phyloP scores from a whole-genome alignment of 768 basidiomycete genomes.

The Amanita exitialis region DNA sequence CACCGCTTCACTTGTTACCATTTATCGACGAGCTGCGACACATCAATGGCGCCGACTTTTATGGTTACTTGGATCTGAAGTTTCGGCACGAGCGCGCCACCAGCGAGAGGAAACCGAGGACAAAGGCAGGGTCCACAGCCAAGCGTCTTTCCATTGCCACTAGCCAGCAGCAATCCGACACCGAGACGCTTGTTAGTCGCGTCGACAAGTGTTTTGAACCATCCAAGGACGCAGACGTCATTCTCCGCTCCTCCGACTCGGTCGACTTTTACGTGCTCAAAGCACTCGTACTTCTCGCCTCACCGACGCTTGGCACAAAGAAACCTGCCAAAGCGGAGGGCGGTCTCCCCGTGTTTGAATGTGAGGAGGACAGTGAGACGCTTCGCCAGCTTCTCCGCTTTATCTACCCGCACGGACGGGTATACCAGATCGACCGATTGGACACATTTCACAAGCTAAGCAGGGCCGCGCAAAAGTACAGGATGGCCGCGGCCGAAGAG shows the following conservation, averaged over 20 bases:
- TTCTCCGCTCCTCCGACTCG: slow-evolving; percentile 18
- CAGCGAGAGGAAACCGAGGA: neutral
- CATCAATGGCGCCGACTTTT: slow-evolving; percentile 1
- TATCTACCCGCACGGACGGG: neutral
- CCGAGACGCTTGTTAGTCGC: neutral
- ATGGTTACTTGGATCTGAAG: neutral
- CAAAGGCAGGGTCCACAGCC: neutral
- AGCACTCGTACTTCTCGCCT: slow-evolving; percentile 17
- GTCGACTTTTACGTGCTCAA: slow-evolving; percentile 21
- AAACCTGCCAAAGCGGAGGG: neutral
- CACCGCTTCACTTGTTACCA: neutral
- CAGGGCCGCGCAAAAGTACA: neutral
- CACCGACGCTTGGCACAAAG: slow-evolving; percentile 22
- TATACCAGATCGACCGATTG: neutral
- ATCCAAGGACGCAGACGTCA: slow-evolving; percentile 12
- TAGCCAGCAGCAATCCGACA: neutral
- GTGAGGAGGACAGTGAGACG: slow-evolving; percentile 1
- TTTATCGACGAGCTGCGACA: neutral
- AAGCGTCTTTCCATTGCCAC: neutral
- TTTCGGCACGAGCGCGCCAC: neutral
- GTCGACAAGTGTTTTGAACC: neutral
- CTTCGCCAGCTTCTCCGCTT: neutral
- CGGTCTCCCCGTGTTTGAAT: neutral
- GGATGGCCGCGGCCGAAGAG: neutral
- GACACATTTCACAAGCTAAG: neutral